These are phyloP conservation scores for Trichoderma hamatum DNA, from an alignment of 2,329 filamentous ascomycete species.

Conservation along the genomic window DNA sequence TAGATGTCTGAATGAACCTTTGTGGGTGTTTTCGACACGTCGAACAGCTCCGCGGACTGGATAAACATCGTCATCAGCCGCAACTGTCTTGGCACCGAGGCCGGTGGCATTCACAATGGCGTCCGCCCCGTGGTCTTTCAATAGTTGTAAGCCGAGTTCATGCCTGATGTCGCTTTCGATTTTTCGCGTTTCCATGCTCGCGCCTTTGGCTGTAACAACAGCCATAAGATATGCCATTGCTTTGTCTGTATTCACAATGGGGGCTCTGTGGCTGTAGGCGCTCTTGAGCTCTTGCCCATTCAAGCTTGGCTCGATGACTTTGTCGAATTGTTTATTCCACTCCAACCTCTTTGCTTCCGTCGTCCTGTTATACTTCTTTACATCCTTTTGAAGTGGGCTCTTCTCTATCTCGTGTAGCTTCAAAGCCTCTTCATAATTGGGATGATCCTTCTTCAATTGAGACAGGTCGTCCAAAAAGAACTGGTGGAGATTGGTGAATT, in stretches of 20 bases:
- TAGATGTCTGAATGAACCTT: background rate
- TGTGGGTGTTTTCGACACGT: background rate
- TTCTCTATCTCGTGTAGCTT: background rate
- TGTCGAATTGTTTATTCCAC: background rate
- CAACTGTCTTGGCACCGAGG: background rate
- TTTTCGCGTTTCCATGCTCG: background rate
- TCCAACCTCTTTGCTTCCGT: background rate
- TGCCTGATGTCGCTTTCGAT: background rate
- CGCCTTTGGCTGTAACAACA: background rate
- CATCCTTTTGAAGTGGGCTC: background rate
- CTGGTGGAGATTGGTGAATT: background rate
- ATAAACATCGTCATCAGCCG: background rate
- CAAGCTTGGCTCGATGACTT: background rate
- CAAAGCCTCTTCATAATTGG: background rate
- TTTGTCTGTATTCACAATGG: background rate
- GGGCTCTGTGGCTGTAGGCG: background rate
- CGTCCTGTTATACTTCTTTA: background rate
- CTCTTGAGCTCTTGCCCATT: background rate
- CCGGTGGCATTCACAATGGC: background rate
- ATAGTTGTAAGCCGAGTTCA: background rate
- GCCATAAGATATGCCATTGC: background rate
- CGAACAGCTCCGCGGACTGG: background rate
- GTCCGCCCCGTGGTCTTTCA: background rate
- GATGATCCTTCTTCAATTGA: background rate
- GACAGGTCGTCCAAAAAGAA: background rate